Evolutionary conservation across 2,329 filamentous ascomycete species (phyloP), one percentile per base, ranked within the genome.

Genomic region (Colletotrichum navitas): DNA sequence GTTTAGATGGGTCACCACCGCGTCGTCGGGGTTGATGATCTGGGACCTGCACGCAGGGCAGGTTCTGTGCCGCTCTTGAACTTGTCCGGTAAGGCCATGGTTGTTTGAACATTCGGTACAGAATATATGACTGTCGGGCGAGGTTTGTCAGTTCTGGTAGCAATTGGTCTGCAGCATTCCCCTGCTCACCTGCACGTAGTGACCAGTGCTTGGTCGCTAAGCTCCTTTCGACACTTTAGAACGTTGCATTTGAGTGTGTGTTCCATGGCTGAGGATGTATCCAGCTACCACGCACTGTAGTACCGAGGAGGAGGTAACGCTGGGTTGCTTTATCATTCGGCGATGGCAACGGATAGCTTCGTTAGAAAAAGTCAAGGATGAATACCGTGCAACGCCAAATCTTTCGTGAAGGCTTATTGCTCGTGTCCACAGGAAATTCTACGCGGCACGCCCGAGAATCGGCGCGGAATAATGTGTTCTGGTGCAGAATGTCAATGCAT

Each of bases 41-140:
- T 86, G 85, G 2, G 89, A 87, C 43, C 89, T 85, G 78, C 95
- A 98, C 34, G 93, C 93, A 65, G 94, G 95, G 78, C 95, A 98
- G 1, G 82, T 77, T 61, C 79, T 82, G 52, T 87, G 85, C 69
- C 87, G 82, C 39, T 85, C 84, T 54, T 85, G 84, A 3, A 84
- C 83, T 32, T 87, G 84, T 21, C 82, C 84, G 1, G 87, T 86
- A n/a, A 97, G 84, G 1, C 91, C 90, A 18, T 90, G 85, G 5
- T 80, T 83, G 45, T 91, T 86, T 34, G 93, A 91, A 77, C 95
- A 98, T 24, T 89, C 84, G 2, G 90, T 81, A 78, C 95, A 98
- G 82, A 97, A 97, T 52, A 97, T 91, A 81, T 98, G 95, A 24
- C 51, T 54, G 7, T 60, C 74, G 16, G 73, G 67, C 73, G 70